Base-by-base conservation (phyloP, 164 flowering plant genomes). In the Taxillus chinensis region DNA sequence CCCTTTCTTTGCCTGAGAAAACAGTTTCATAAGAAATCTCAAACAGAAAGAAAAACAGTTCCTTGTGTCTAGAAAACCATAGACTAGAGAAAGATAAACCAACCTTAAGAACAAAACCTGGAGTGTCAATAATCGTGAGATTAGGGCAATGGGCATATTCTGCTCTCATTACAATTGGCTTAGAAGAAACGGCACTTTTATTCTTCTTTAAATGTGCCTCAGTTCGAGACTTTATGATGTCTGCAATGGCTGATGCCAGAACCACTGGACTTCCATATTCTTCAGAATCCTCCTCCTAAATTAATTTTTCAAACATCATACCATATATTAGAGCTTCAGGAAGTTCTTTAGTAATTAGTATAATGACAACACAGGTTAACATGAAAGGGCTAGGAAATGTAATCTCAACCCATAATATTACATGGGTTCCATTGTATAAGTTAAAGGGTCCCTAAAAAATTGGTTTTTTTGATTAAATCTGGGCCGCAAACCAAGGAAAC, bases 81-180 rank as follows among this genome's bases (percentile, higher is more conserved):
- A 1, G n/a, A 17, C n/a, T 38, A 13, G 38, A 38, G 5, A 15
- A 4, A 55, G 3, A 15, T n/a, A n/a, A 61, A 39, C 68, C 7
- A 42, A 89, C 99, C 93, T 95, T 95, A 27, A 95, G 95, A 77
- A 95, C 86, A 70, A 91, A 95, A 5, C 97, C 97, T 0, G 99
- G 99, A 14, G 99, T 95, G 70, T 95, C 99, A 55, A 95, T 91
- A 53, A 95, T 86, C 27, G 97, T 91, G 69, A 95, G 91, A 67
- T 95, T 89, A 45, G 99, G 99, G 68, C 96, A 95, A 74, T 95
- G 90, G 8, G 97, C 99, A 76, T 87, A 95, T 74, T 95, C 97
- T 41, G 93, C 93, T 82, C 97, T 82, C 93, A 95, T 87, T 46
- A 95, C 92, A 64, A 95, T 95, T 4, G 99, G 95, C 78, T 91